Conservation (phyloP, 2,329 filamentous ascomycete genomes). For the Teratosphaeria viscida region DNA sequence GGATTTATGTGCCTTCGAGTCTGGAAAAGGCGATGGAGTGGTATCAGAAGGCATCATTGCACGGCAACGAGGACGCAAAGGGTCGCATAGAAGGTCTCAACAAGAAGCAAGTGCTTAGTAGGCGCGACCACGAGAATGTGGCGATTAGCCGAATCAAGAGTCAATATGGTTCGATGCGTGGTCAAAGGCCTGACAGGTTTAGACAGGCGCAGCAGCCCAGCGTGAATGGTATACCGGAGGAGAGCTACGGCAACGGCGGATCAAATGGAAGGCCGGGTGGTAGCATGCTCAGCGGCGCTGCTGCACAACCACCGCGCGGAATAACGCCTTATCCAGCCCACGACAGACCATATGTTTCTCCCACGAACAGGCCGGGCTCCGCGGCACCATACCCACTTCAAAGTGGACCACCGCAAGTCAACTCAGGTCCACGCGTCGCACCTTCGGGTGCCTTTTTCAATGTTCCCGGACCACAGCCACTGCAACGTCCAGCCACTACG, state of each 20-base stretch:
- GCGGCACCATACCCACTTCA: conserved; percentile 62
- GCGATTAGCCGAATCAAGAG: conserved; percentile 74
- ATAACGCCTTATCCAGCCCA: conserved; percentile 23
- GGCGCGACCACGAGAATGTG: conserved; percentile 84
- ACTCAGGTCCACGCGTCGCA: conserved; percentile 20
- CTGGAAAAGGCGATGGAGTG: conserved; percentile 72
- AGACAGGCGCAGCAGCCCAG: conserved; percentile 23
- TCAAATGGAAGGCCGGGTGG: not conserved
- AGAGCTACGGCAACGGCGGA: not conserved
- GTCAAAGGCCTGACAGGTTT: conserved; percentile 36
- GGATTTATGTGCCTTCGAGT: conserved; percentile 79
- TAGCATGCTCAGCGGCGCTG: not conserved
- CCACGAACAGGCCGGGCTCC: conserved; percentile 35
- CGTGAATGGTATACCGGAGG: conserved; percentile 2
- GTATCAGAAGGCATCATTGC: conserved; percentile 82
- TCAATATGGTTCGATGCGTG: conserved; percentile 42
- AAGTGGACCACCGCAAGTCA: conserved; percentile 42
- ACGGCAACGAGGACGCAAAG: conserved; percentile 83
- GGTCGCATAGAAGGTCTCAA: conserved; percentile 74
- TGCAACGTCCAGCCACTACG: conserved; percentile 27
- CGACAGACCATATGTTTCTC: conserved; percentile 21
- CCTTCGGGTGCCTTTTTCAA: conserved; percentile 25
- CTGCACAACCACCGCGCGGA: conserved; percentile 9
- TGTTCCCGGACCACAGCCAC: conserved; percentile 5
- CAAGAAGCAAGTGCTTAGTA: conserved; percentile 66